Base-by-base conservation (phyloP, 495 filamentous ascomycete species). In the Lasiosphaeria miniovina region DNA sequence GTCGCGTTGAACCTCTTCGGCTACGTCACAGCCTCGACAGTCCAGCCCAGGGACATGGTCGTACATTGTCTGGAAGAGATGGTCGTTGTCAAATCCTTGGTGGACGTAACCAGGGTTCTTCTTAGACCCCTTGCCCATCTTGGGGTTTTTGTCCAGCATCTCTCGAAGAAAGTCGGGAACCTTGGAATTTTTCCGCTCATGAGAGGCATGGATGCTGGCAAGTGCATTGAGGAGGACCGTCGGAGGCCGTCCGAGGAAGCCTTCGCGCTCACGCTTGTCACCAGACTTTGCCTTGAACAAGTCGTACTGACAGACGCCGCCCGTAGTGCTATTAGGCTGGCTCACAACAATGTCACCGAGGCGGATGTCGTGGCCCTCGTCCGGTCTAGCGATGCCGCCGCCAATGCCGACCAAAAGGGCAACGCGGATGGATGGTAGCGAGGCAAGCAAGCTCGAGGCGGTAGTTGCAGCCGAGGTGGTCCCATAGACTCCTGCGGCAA, bases 331-430 rank as follows among this genome's bases (percentile, higher is more conserved):
- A 7, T 52, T 15, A 3, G 73, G 69, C 12, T 62, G 36, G 54
- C 76, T 71, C 33, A 80, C 67, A 5, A 77, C 75, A 41, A 80
- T 61, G 59, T 80, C 78, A 14, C 79, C 79, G 8, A 81, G 72
- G 6, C 53, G 53, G 36, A 55, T 75, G 58, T 77, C 68, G 40
- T 60, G 46, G 15, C 63, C 58, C 12, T 53, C 48, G 49, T 62
- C 67, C 4, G 75, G 71, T 32, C 46, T 32, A 35, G 74, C 71
- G n/a, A 72, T 65, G 8, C 74, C 77, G 24, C 74, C 77, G n/a
- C 74, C 77, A 46, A 80, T 79, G 7, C 78, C 78, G 4, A 84
- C 77, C 63, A 82, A 71, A 11, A 83, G 68, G 43, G 72, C 59
- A 55, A 78, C 59, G 31, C 68, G 57, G 32, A 82, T 66, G 5